These are phyloP conservation scores for Aspergillus mulundensis DNA, from an alignment of 495 filamentous ascomycete genomes.

Conservation along the genomic window DNA sequence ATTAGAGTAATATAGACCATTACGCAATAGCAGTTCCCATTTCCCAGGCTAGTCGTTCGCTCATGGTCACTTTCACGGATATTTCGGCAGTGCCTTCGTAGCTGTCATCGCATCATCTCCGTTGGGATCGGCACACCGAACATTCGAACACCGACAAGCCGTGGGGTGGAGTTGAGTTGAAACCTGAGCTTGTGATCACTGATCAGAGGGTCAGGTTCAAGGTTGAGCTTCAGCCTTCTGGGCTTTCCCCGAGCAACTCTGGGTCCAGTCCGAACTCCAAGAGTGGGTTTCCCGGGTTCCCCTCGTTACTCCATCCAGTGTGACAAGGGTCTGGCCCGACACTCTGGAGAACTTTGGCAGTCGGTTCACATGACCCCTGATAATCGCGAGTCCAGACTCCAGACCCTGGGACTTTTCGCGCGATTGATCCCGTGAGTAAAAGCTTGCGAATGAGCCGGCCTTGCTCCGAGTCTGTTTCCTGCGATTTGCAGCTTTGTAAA, in stretches of 20 bases:
- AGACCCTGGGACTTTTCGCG: neutral
- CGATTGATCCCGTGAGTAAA: neutral
- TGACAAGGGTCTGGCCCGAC: conserved; percentile 5
- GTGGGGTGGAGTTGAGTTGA: neutral
- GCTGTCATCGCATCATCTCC: neutral
- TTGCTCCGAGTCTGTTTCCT: neutral
- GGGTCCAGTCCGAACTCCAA: neutral
- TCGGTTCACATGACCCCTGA: conserved; percentile 3
- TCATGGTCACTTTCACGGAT: neutral
- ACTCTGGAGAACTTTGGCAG: neutral
- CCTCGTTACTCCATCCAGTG: neutral
- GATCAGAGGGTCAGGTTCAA: neutral
- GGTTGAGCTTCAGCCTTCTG: neutral
- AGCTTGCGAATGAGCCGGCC: neutral
- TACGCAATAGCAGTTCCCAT: neutral
- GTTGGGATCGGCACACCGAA: neutral
- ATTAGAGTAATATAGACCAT: neutral
- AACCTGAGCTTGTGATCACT: neutral
- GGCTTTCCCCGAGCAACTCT: conserved; percentile 5
- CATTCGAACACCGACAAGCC: neutral
- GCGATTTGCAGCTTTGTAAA: neutral
- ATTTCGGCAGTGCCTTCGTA: neutral
- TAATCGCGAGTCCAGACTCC: conserved; percentile 7
- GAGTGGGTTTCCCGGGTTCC: conserved; percentile 9
- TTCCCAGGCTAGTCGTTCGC: neutral